These are phyloP conservation scores for Boletus edulis DNA, from an alignment of 768 basidiomycete species.

Conservation along the genomic window DNA sequence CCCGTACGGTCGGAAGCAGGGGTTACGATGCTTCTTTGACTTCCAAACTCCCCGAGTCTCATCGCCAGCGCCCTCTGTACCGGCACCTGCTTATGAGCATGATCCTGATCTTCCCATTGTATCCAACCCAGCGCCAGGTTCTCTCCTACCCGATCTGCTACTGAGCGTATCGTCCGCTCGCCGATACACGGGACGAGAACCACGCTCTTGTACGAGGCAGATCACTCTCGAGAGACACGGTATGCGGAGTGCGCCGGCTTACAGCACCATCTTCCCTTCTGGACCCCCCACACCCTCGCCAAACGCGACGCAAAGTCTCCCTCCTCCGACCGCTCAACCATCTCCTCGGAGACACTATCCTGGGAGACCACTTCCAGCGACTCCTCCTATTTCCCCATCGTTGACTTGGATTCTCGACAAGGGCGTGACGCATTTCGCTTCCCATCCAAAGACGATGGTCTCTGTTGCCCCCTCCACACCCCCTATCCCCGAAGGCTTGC, in stretches of 20 bases:
- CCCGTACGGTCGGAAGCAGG: conserved; percentile 15
- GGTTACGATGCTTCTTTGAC: conserved; percentile 10
- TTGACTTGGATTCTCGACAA: conserved; percentile 35
- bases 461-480: conserved; percentile 27
- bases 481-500: conserved; percentile 47
- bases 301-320: conserved; percentile 23
- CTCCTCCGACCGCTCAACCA: conserved; percentile 19
- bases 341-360: conserved; percentile 34
- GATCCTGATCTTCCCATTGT: conserved; percentile 27
- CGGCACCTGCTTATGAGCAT: conserved; percentile 22
- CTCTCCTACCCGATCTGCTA: conserved; percentile 30
- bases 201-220: conserved; percentile 28
- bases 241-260: conserved; percentile 34
- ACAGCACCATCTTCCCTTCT: conserved; percentile 33
- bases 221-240: conserved; percentile 32
- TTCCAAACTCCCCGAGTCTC: conserved; percentile 24
- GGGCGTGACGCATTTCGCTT: conserved; percentile 9
- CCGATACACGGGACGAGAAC: conserved; percentile 28
- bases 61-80: conserved; percentile 18
- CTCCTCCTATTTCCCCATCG: conserved; percentile 32
- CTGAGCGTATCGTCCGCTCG: conserved; percentile 31
- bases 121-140: conserved; percentile 11
- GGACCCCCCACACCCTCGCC: conserved; percentile 30
- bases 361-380: conserved; percentile 32
- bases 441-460: conserved; percentile 17